A percentile compares a stretch with the other conserved stretches of the same genome.
These are phyloP conservation scores for Rhododendron mucronatum DNA, from an alignment of 148 eudicot species.

Conservation along the genomic window DNA sequence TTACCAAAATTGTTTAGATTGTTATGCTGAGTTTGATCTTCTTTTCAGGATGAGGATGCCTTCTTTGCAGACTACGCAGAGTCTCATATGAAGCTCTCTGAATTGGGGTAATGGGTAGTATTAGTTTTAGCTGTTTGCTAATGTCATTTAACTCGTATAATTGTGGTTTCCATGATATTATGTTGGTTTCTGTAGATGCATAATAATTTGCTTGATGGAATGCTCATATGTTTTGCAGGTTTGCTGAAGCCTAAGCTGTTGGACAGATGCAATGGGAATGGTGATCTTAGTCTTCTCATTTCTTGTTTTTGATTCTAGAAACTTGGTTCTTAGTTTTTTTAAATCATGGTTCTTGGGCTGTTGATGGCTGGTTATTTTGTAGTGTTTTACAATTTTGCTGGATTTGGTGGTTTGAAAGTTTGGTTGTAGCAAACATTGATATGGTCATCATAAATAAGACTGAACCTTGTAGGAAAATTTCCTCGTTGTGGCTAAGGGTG, in stretches of 20 bases:
- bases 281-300: neutral
- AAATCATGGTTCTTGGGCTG: neutral
- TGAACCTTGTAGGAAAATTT: neutral
- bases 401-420: constrained; percentile 3
- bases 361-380: neutral
- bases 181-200: neutral
- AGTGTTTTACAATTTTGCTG: neutral
- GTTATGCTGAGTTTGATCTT: neutral
- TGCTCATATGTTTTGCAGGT: constrained; percentile 22
- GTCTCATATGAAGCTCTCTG: constrained; percentile 87
- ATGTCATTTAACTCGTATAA: neutral
- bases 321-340: neutral
- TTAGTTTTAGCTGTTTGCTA: neutral
- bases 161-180: neutral
- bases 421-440: constrained; percentile 3
- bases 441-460: neutral
- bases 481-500: neutral
- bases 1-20: neutral
- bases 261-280: neutral
- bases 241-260: constrained; percentile 54
- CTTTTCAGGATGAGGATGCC: constrained; percentile 83
- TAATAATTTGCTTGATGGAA: neutral
- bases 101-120: constrained; percentile 49
- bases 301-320: neutral
- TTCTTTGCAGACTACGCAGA: constrained; percentile 89